phyloP scores from a whole-genome alignment of 352 stramenopile species.

The Phytophthora boehmeriae region DNA sequence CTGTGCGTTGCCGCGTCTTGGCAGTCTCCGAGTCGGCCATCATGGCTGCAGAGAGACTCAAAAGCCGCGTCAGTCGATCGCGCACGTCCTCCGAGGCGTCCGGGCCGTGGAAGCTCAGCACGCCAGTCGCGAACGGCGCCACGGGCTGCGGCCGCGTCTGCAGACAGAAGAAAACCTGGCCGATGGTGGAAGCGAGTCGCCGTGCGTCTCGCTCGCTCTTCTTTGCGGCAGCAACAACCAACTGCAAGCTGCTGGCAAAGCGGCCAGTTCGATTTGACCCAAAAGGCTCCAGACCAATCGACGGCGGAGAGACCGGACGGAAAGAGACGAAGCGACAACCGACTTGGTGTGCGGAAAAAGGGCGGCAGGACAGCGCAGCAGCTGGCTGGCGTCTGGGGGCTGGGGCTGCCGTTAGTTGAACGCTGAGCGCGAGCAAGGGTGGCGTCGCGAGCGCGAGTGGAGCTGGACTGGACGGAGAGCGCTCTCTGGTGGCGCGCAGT shows the following conservation, averaged over 20 bases:
- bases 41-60: constrained; percentile 33
- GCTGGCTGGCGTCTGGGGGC: not conserved
- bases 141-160: constrained; percentile 45
- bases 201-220: constrained; percentile 28
- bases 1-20: constrained; percentile 15
- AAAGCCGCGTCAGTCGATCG: constrained; percentile 24
- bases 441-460: too few relatives aligned
- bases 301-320: constrained; percentile 15
- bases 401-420: too few relatives aligned
- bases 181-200: constrained; percentile 48
- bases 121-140: constrained; percentile 29
- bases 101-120: constrained; percentile 27
- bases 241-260: not conserved
- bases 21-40: constrained; percentile 30
- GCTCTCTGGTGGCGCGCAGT: too few relatives aligned
- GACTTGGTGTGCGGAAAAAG: not conserved
- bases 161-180: constrained; percentile 60
- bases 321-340: not conserved
- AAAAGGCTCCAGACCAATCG: constrained; percentile 10
- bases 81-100: constrained; percentile 21
- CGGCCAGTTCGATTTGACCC: not conserved
- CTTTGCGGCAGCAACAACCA: constrained; percentile 19
- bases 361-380: not conserved
- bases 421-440: too few relatives aligned
- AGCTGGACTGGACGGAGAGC: too few relatives aligned